Evolutionary conservation across 352 stramenopile species (phyloP).

Genomic region (Achlya hypogyna): DNA sequence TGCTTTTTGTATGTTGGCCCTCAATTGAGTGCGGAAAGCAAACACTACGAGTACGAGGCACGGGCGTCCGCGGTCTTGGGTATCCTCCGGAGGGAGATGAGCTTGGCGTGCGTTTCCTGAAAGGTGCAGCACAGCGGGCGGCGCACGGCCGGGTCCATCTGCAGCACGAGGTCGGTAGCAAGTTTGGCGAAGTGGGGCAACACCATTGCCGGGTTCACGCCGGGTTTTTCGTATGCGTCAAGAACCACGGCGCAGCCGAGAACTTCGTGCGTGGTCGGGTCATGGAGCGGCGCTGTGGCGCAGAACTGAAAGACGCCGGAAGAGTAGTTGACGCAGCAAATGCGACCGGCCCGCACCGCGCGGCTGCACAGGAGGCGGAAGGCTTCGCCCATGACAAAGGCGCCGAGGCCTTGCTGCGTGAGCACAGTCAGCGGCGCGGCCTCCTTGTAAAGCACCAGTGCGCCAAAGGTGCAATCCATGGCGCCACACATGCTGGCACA

Average conservation of each 20-base stretch:
- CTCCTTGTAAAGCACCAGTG: constrained; percentile 2
- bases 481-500: constrained; percentile 2
- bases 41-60: neutral
- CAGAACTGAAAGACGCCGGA: constrained; percentile 9
- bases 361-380: constrained; percentile 12
- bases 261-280: neutral
- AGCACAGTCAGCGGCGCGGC: neutral
- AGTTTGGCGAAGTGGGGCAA: neutral
- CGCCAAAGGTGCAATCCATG: constrained; percentile 8
- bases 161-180: neutral
- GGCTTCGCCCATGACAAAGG: neutral
- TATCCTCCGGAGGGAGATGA: neutral
- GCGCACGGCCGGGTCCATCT: neutral
- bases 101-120: neutral
- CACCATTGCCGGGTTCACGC: neutral
- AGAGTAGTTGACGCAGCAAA: constrained; percentile 14
- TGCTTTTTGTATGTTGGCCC: no score
- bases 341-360: neutral
- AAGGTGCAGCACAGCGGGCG: neutral
- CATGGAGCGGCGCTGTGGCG: neutral
- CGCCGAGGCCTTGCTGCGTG: constrained; percentile 5
- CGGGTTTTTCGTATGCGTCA: neutral
- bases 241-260: constrained; percentile 4
- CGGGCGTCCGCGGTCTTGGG: neutral
- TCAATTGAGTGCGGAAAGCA: no score